These are phyloP conservation scores for Apiospora rasikravindrae DNA, from an alignment of 2,329 filamentous ascomycete species.

Conservation along the genomic window DNA sequence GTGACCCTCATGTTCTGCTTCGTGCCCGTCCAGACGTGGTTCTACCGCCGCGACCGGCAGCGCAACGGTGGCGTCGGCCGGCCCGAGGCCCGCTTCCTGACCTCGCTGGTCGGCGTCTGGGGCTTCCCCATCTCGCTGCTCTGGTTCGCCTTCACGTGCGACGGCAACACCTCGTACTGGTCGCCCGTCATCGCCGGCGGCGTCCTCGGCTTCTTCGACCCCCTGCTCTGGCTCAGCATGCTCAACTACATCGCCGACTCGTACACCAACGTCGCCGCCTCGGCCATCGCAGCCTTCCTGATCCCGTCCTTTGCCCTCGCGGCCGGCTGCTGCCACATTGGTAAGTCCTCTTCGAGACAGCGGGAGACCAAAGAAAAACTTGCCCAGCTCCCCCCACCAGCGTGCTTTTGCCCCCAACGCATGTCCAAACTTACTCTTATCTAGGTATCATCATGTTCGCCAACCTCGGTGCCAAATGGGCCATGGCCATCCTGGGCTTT, in stretches of 20 bases:
- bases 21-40: slow-evolving; percentile 47
- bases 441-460: slow-evolving; percentile 42
- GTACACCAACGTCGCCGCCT: slow-evolving; percentile 47
- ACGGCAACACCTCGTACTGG: slow-evolving; percentile 46
- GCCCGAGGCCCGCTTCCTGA: slow-evolving; percentile 48
- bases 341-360: slow-evolving; percentile 31
- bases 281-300: slow-evolving; percentile 48
- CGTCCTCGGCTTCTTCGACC: slow-evolving; percentile 47
- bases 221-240: slow-evolving; percentile 49
- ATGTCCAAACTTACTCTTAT: background rate
- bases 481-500: slow-evolving; percentile 47
- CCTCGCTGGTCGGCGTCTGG: slow-evolving; percentile 48
- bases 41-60: slow-evolving; percentile 44
- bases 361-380: background rate
- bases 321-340: slow-evolving; percentile 45
- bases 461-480: slow-evolving; percentile 46
- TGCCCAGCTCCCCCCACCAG: background rate
- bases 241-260: slow-evolving; percentile 49
- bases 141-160: slow-evolving; percentile 49
- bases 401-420: slow-evolving; percentile 22
- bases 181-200: slow-evolving; percentile 46
- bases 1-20: slow-evolving; percentile 47
- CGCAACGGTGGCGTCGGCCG: slow-evolving; percentile 41
- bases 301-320: slow-evolving; percentile 49
- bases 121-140: slow-evolving; percentile 47